Base-by-base conservation (phyloP, 352 stramenopile genomes). In the Pythium sp. region DNA sequence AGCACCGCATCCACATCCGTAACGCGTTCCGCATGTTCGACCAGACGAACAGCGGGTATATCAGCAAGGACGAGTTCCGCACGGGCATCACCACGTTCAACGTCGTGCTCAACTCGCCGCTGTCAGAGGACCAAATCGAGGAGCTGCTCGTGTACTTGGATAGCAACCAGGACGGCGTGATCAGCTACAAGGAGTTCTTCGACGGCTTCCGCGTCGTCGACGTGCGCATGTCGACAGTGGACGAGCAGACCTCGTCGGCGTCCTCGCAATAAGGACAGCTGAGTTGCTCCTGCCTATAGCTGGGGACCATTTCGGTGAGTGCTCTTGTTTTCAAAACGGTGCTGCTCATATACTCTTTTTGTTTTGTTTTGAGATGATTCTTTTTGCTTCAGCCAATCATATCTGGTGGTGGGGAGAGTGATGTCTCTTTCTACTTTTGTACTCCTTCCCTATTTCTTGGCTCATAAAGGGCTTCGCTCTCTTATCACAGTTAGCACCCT, bases 111-210 rank as follows among this genome's bases (percentile, higher is more conserved):
- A 94, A 97, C 70, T 97, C 85, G 53, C 89, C 90, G 49, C 72
- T 98, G 2, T 97, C 92, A 41, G 88, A 97, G 46, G 89, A 95
- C 43, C 93, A 98, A 72, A 97, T 98, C 51, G 90, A 97, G 54
- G 80, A 95, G 67, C 73, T 98, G 62, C 76, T 98, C 46, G 72
- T 74, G 0, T 89, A 93, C 63, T 76, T 98, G 2, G 93, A 98
- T 76, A 89, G 77, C 65, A 91, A 98, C 76, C 77, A 92, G 49
- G 91, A 98, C 72, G 93, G 93, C 49, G 90, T 87, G 34, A 89
- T 98, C 68, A 94, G 87, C 75, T 98, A 98, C 84, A 94, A 96
- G 73, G 93, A 98, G 72, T 98, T 98, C 73, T 92, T 98, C 49
- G 81, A 96, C 54, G 92, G 92, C 62, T 98, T 98, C 76, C 79